phyloP scores from a whole-genome alignment of 352 stramenopile genomes.

The Globisporangium nagaii region DNA sequence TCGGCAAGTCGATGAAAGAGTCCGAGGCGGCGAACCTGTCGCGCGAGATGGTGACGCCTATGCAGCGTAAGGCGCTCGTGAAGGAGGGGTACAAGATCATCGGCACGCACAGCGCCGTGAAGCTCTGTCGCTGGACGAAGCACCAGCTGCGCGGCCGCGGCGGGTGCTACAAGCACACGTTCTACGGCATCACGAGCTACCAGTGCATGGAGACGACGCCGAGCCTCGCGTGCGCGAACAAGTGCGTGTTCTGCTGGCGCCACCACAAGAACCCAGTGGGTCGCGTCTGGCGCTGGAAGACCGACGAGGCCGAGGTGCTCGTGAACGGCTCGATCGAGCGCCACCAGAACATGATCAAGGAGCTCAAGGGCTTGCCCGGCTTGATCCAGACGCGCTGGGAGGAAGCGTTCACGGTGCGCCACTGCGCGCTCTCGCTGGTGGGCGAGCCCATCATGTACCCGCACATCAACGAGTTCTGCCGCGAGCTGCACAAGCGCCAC shows the following conservation, averaged over 20 bases:
- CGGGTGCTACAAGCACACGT: conserved; percentile 99
- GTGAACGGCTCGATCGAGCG: conserved; percentile 90
- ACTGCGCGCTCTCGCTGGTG: conserved; percentile 97
- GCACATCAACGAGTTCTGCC: conserved; percentile 96
- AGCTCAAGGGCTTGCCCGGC: conserved; percentile 93
- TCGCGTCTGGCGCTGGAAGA: conserved; percentile 98
- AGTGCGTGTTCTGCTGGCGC: conserved; percentile 98
- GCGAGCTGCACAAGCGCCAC: conserved; percentile 90
- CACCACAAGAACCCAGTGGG: conserved; percentile 99
- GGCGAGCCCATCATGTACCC: conserved; percentile 99
- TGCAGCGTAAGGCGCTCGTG: conserved; percentile 91
- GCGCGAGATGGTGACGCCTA: conserved; percentile 94
- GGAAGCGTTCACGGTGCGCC: conserved; percentile 93
- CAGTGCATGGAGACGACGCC: conserved; percentile 99
- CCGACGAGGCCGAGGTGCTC: conserved; percentile 93
- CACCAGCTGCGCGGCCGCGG: conserved; percentile 95
- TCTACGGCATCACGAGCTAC: conserved; percentile 99
- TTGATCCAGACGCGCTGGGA: conserved; percentile 93
- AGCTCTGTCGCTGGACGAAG: conserved; percentile 99
- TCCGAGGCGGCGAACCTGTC: conserved; percentile 59
- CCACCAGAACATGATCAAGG: conserved; percentile 94
- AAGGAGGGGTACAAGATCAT: conserved; percentile 99
- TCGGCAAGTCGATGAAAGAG: conserved; percentile 85
- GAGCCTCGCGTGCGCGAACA: conserved; percentile 97
- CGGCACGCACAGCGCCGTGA: conserved; percentile 96